Conservation (phyloP, 2,329 filamentous ascomycete species). For the Claviceps pusilla region DNA sequence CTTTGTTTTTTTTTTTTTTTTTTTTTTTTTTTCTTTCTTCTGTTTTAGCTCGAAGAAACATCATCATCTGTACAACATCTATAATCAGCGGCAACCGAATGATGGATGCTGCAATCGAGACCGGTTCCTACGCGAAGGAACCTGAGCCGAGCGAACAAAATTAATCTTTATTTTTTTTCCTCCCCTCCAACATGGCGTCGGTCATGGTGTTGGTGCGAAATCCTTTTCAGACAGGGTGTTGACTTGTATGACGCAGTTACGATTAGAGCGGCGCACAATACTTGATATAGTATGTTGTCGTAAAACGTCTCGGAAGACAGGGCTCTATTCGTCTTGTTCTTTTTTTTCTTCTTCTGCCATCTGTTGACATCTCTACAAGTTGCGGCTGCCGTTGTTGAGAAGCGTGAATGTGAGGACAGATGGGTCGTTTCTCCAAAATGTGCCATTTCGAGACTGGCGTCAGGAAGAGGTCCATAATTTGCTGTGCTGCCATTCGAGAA, state of each 20-base stretch:
- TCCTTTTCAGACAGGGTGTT: neutral
- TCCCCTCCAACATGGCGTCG: neutral
- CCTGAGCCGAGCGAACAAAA: slow-evolving; percentile 1
- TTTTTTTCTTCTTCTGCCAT: neutral
- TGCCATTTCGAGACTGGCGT: slow-evolving; percentile 4
- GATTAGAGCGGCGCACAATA: neutral
- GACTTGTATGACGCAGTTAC: neutral
- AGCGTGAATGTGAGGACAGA: neutral
- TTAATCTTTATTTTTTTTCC: neutral
- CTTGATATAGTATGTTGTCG: neutral
- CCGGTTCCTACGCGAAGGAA: slow-evolving; percentile 36
- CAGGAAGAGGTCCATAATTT: slow-evolving; percentile 8
- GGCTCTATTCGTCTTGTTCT: neutral
- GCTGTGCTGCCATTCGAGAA: slow-evolving; percentile 3
- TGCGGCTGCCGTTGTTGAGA: neutral
- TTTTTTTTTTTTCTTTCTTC: neutral
- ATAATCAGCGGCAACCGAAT: slow-evolving; percentile 81
- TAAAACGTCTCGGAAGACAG: neutral
- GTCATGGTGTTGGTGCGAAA: slow-evolving; percentile 1
- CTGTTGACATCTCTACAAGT: neutral
- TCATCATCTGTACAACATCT: slow-evolving; percentile 85
- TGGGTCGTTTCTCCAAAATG: neutral
- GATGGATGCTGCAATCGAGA: slow-evolving; percentile 74
- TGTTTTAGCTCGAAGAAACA: slow-evolving; percentile 52
- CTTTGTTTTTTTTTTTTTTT: neutral